Conservation (phyloP, 2,329 filamentous ascomycete genomes). For the Lachnellula willkommii region DNA sequence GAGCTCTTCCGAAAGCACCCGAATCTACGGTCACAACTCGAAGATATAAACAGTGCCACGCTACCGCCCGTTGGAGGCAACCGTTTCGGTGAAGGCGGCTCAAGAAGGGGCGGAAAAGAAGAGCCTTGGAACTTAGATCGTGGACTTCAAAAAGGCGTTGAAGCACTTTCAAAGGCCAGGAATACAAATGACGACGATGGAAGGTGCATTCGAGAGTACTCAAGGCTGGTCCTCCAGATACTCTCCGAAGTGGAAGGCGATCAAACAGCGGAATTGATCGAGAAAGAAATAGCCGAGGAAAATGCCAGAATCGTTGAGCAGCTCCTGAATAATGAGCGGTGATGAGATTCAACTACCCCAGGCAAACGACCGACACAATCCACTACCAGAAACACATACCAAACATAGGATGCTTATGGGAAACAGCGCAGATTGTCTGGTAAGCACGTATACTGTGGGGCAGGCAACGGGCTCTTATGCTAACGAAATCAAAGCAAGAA, state of each 20-base stretch:
- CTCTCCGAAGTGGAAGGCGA: conserved; percentile 32
- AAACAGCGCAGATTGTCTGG: not conserved
- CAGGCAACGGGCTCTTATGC: not conserved
- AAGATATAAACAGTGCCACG: conserved; percentile 45
- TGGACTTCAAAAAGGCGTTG: conserved; percentile 51
- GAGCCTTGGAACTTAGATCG: conserved; percentile 51
- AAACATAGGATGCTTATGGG: not conserved
- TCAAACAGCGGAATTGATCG: conserved; percentile 36
- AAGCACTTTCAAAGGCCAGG: conserved; percentile 47
- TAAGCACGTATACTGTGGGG: not conserved
- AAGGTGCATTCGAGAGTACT: conserved; percentile 57
- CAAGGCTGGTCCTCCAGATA: conserved; percentile 49
- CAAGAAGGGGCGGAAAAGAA: conserved; percentile 1
- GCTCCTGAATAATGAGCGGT: conserved; percentile 42
- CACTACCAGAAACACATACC: not conserved
- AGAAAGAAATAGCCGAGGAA: conserved; percentile 40
- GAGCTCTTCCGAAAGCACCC: conserved; percentile 51
- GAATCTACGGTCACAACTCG: conserved; percentile 41
- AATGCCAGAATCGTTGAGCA: conserved; percentile 46
- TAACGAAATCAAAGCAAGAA: not conserved
- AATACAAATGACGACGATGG: conserved; percentile 48
- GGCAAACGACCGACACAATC: not conserved
- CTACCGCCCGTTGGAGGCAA: conserved; percentile 37
- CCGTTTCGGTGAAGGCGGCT: not conserved
- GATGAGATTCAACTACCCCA: conserved; percentile 1